Evolutionary conservation across 257 asterid genomes (phyloP).

Genomic region (Petunia secreta): DNA sequence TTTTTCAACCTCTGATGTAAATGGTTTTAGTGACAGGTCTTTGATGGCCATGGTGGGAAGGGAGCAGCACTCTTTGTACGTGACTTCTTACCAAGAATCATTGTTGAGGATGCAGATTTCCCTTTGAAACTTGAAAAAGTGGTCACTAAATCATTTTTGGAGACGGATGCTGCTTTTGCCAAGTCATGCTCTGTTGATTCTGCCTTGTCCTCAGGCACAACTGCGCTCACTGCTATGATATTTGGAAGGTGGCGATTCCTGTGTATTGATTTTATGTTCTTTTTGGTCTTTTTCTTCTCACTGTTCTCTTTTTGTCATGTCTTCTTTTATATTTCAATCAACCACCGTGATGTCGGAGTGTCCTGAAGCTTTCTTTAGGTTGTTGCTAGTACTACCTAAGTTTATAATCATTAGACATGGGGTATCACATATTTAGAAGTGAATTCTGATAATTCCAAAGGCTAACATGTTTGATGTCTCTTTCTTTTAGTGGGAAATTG

Average conservation of each 20-base stretch:
- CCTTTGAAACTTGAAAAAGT: constrained; percentile 87
- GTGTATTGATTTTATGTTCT: background rate
- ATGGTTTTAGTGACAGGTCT: constrained; percentile 64
- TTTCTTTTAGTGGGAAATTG: background rate
- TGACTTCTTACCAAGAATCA: constrained; percentile 77
- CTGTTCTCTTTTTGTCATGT: background rate
- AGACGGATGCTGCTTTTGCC: constrained; percentile 79
- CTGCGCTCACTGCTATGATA: constrained; percentile 90
- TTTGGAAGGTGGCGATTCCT: constrained; percentile 65
- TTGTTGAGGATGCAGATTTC: constrained; percentile 80
- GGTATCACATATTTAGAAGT: background rate
- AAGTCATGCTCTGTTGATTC: constrained; percentile 68
- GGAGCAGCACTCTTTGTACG: constrained; percentile 88
- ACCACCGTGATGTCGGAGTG: background rate
- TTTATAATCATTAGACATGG: background rate
- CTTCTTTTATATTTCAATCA: background rate
- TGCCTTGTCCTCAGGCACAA: constrained; percentile 81
- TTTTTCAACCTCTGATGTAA: constrained; percentile 28
- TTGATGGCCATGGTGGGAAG: constrained; percentile 94
- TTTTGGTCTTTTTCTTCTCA: background rate
- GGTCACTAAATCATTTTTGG: constrained; percentile 71
- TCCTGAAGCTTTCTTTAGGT: constrained; percentile 8
- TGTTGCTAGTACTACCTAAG: background rate
- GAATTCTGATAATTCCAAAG: background rate
- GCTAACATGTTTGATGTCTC: background rate